Percentiles rank a stretch among this genome's conserved stretches.
phyloP scores from a whole-genome alignment of 202 grass and related monocot genomes.

The Eragrostis tef region DNA sequence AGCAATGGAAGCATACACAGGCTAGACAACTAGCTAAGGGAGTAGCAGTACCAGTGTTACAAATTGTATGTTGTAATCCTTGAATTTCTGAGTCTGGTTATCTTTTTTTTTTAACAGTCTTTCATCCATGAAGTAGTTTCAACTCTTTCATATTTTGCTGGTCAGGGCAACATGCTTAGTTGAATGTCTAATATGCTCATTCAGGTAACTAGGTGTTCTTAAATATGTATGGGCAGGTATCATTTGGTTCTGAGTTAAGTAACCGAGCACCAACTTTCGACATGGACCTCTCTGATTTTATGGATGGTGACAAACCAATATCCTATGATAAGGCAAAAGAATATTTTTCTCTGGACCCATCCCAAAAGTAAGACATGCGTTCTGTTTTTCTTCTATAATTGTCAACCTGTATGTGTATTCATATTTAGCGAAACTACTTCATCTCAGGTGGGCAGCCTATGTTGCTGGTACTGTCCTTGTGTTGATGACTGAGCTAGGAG shows the following conservation, averaged over 20 bases:
- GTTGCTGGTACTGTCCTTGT: conserved; percentile 98
- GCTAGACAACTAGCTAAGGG: conserved; percentile 83
- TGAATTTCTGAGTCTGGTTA: not conserved
- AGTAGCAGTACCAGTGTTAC: conserved; percentile 72
- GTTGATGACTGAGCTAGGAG: conserved; percentile 85
- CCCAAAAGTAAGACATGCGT: conserved; percentile 67
- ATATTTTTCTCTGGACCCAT: conserved; percentile 84
- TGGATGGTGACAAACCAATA: conserved; percentile 85
- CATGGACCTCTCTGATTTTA: conserved; percentile 91
- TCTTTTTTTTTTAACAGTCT: not conserved
- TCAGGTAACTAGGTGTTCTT: conserved; percentile 33
- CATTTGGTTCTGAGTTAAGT: conserved; percentile 96
- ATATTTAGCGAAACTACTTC: conserved; percentile 23
- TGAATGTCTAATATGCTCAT: not conserved
- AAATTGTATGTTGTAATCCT: conserved; percentile 73
- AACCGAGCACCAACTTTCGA: conserved; percentile 94
- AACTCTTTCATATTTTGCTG: conserved; percentile 21
- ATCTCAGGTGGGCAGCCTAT: conserved; percentile 94
- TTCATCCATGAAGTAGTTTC: conserved; percentile 20
- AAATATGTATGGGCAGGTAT: conserved; percentile 69
- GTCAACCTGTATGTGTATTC: conserved; percentile 1
- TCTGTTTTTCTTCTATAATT: conserved; percentile 35
- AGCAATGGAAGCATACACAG: conserved; percentile 91
- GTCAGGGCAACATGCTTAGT: conserved; percentile 6
- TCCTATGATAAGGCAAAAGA: conserved; percentile 78